Percentiles rank a stretch among this genome's conserved stretches.
phyloP scores from a whole-genome alignment of 192 early-diverging fungal species.

The Backusella westeae region DNA sequence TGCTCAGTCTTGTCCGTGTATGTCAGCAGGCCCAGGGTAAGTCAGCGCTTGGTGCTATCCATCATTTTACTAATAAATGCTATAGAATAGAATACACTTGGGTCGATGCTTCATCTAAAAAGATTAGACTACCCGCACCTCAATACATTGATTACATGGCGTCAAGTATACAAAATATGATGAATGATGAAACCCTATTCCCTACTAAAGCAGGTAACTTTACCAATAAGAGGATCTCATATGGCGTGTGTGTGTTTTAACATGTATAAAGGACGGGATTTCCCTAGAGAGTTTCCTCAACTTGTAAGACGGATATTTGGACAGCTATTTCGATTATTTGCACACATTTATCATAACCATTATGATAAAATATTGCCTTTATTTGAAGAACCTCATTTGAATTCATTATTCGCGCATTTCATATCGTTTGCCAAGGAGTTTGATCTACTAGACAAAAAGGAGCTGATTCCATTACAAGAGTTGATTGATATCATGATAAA shows the following conservation, averaged over 20 bases:
- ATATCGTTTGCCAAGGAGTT: slow-evolving; percentile 92
- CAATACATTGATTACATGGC: slow-evolving; percentile 95
- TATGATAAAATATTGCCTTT: slow-evolving; percentile 84
- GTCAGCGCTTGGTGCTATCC: not conserved
- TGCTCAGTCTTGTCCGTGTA: slow-evolving; percentile 71
- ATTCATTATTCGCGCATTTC: slow-evolving; percentile 97
- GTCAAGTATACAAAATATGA: slow-evolving; percentile 80
- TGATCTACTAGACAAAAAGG: slow-evolving; percentile 91
- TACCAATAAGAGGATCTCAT: not conserved
- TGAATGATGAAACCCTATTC: slow-evolving; percentile 89
- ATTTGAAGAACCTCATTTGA: slow-evolving; percentile 85
- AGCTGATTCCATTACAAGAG: slow-evolving; percentile 79
- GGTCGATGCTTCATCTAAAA: slow-evolving; percentile 81
- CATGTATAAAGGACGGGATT: slow-evolving; percentile 62
- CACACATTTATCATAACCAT: slow-evolving; percentile 92
- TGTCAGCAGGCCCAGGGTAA: slow-evolving; percentile 81
- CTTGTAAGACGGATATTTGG: slow-evolving; percentile 75
- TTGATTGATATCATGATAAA: slow-evolving; percentile 57
- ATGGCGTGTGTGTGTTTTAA: no score
- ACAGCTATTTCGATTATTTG: slow-evolving; percentile 88
- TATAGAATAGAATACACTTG: slow-evolving; percentile 81
- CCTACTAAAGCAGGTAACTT: slow-evolving; percentile 84
- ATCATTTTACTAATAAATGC: not conserved
- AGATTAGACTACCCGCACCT: slow-evolving; percentile 83
- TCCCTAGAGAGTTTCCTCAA: slow-evolving; percentile 64